Conservation (phyloP, 768 basidiomycete genomes). For the Phanerochaete carnosa region DNA sequence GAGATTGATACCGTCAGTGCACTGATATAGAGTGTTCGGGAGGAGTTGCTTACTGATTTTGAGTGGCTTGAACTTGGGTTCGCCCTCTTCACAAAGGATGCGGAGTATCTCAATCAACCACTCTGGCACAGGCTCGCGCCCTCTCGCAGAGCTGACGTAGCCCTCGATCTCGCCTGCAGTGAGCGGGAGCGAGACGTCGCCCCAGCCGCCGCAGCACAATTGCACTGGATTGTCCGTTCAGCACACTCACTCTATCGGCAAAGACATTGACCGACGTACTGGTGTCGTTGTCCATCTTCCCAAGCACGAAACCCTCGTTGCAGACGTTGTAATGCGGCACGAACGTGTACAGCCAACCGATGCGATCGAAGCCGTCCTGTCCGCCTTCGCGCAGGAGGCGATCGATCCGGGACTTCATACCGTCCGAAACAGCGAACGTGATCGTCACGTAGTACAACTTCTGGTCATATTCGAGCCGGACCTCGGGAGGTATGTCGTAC, state of each 20-base stretch:
- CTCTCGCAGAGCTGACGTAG: conserved; percentile 4
- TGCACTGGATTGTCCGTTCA: conserved; percentile 3
- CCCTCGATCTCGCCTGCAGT: conserved; percentile 3
- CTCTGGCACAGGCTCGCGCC: conserved; percentile 5
- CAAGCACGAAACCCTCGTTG: conserved; percentile 12
- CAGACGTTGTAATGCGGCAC: conserved; percentile 9
- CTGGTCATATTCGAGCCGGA: conserved; percentile 13
- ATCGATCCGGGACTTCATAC: not conserved
- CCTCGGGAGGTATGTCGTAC: conserved; percentile 7
- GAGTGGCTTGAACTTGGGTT: conserved; percentile 11
- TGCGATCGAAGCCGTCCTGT: not conserved
- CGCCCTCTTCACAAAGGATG: conserved; percentile 1
- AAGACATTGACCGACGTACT: conserved; percentile 2
- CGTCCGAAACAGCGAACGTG: conserved; percentile 9
- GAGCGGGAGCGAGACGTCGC: conserved; percentile 11
- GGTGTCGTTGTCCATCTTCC: conserved; percentile 15
- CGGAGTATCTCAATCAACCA: conserved; percentile 9
- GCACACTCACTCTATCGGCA: not conserved
- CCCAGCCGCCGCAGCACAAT: conserved; percentile 15
- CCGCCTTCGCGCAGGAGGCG: not conserved
- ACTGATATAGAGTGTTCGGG: not conserved
- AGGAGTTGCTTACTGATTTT: conserved; percentile 8
- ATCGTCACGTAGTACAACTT: conserved; percentile 13
- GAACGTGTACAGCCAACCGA: conserved; percentile 14
- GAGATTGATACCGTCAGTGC: not conserved